A percentile compares a stretch with the other conserved stretches of the same genome.
Evolutionary conservation across 108 stramenopile species (phyloP).

Genomic region (Nitzschia sp.): DNA sequence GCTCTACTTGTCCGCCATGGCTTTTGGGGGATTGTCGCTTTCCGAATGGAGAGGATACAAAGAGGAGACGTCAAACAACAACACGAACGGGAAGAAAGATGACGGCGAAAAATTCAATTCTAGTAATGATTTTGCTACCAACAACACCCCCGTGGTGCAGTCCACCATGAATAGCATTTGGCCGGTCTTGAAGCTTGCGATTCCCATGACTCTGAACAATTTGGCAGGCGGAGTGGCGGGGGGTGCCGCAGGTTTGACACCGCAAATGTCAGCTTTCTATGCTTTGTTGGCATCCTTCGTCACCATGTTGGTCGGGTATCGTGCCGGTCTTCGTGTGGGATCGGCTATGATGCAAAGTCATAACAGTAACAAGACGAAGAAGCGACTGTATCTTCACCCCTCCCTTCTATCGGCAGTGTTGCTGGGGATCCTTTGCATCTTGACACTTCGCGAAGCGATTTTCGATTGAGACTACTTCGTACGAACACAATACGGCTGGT

Average conservation of each 20-base stretch:
- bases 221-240: conserved; percentile 56
- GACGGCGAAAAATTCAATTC: background rate
- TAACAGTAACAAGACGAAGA: background rate
- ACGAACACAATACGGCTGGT: no score
- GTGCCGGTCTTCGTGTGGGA: conserved; percentile 1
- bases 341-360: background rate
- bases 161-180: background rate
- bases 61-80: background rate
- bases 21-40: conserved; percentile 24
- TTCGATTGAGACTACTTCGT: no score
- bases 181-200: conserved; percentile 22
- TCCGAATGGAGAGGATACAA: conserved; percentile 3
- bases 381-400: background rate
- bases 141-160: background rate
- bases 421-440: conserved; percentile 5
- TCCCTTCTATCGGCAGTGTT: conserved; percentile 4
- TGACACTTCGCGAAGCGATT: conserved; percentile 18
- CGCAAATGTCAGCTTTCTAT: conserved; percentile 18
- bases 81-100: background rate
- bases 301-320: conserved; percentile 32
- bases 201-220: conserved; percentile 65
- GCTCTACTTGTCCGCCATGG: conserved; percentile 19
- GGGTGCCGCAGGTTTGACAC: conserved; percentile 38
- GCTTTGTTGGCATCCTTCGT: conserved; percentile 35
- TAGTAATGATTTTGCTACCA: no score